Conservation (phyloP, 768 basidiomycete genomes). For the Hygrophorus pudorinus region DNA sequence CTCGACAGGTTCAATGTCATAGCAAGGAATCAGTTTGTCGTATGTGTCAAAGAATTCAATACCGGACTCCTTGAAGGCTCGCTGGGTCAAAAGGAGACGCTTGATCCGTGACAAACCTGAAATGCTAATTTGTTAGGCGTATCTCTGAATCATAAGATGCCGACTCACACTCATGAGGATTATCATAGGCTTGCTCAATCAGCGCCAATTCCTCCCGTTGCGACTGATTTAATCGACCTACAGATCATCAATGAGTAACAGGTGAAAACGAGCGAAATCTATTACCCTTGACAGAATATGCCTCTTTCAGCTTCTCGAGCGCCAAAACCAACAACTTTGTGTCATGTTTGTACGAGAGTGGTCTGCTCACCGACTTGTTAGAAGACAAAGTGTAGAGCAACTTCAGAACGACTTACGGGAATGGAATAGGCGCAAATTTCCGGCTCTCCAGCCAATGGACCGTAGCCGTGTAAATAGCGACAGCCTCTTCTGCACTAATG, state of each 20-base stretch:
- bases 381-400: neutral
- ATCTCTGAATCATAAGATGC: neutral
- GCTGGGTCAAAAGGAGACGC: conserved; percentile 90
- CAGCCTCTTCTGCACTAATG: conserved; percentile 97
- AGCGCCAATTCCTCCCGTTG: conserved; percentile 97
- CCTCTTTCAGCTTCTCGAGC: conserved; percentile 97
- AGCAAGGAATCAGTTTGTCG: conserved; percentile 96
- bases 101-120: conserved; percentile 91
- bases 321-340: conserved; percentile 95
- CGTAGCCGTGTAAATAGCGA: conserved; percentile 96
- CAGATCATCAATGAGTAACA: too few relatives aligned
- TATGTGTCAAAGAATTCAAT: conserved; percentile 98
- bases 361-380: conserved; percentile 31
- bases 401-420: conserved; percentile 56
- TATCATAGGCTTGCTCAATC: conserved; percentile 98
- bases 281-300: conserved; percentile 87
- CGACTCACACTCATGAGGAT: conserved; percentile 87
- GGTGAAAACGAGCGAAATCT: too few relatives aligned
- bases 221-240: conserved; percentile 86
- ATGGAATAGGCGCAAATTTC: conserved; percentile 97
- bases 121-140: conserved; percentile 2
- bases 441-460: conserved; percentile 98
- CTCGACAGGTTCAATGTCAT: conserved; percentile 98
- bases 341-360: conserved; percentile 97
- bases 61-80: conserved; percentile 97